A percentile compares a stretch with the other conserved stretches of the same genome.
Evolutionary conservation across 441 rosid species (phyloP).

Genomic region (Arabidopsis hybrid): DNA sequence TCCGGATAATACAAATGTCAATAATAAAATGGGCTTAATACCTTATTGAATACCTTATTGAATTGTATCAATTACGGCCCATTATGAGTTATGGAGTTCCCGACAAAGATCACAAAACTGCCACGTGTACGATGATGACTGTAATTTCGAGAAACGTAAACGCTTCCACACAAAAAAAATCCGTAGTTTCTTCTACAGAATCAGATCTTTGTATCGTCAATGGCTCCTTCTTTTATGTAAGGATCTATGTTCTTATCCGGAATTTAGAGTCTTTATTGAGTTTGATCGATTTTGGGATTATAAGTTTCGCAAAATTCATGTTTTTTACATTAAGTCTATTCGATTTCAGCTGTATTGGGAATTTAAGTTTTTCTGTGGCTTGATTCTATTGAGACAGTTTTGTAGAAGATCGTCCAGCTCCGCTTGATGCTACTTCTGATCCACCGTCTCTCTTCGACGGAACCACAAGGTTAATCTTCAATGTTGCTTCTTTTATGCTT

Average conservation of each 20-base stretch:
- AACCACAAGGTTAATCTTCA: constrained; percentile 55
- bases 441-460: constrained; percentile 68
- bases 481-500: background rate
- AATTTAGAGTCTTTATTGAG: background rate
- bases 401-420: constrained; percentile 47
- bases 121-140: constrained; percentile 16
- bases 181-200: background rate
- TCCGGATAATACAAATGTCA: background rate
- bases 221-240: constrained; percentile 39
- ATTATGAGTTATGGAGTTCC: background rate
- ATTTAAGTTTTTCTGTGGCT: background rate
- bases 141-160: background rate
- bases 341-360: background rate
- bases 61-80: background rate
- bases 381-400: constrained; percentile 33
- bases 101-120: constrained; percentile 5
- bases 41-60: background rate
- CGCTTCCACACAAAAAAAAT: background rate
- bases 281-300: background rate
- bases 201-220: constrained; percentile 11
- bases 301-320: background rate
- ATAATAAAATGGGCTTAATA: constrained; percentile 1
- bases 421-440: constrained; percentile 52
- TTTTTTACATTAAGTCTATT: background rate
- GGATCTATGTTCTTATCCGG: constrained; percentile 17